These are phyloP conservation scores for Fusarium subtropicale DNA, from an alignment of 2,329 filamentous ascomycete genomes.

Conservation along the genomic window DNA sequence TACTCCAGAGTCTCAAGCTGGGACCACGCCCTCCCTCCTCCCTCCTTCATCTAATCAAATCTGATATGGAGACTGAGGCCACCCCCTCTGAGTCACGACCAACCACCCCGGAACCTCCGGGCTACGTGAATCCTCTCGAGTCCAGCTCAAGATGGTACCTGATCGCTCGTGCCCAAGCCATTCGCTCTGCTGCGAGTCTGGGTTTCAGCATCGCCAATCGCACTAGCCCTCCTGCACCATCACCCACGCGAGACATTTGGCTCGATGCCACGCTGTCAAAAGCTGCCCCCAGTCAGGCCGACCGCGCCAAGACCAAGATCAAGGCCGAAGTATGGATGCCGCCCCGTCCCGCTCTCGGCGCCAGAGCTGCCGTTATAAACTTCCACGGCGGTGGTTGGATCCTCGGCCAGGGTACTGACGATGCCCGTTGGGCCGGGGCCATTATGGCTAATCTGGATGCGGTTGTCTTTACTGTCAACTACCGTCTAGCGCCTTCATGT, in stretches of 20 bases:
- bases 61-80: slow-evolving; percentile 46
- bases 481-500: slow-evolving; percentile 73
- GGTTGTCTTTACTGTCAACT: slow-evolving; percentile 73
- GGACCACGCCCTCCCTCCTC: slow-evolving; percentile 22
- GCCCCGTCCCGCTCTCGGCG: slow-evolving; percentile 49
- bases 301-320: slow-evolving; percentile 52
- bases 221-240: slow-evolving; percentile 55
- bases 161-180: slow-evolving; percentile 56
- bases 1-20: slow-evolving; percentile 23
- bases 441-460: slow-evolving; percentile 65
- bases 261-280: slow-evolving; percentile 58
- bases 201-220: slow-evolving; percentile 59
- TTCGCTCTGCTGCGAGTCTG: slow-evolving; percentile 58
- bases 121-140: slow-evolving; percentile 60
- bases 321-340: slow-evolving; percentile 62
- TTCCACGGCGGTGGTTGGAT: slow-evolving; percentile 77
- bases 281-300: slow-evolving; percentile 49
- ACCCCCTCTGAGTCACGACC: slow-evolving; percentile 47
- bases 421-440: slow-evolving; percentile 69
- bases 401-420: slow-evolving; percentile 71
- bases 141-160: slow-evolving; percentile 58
- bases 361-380: slow-evolving; percentile 69
- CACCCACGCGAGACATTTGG: slow-evolving; percentile 55
- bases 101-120: slow-evolving; percentile 50
- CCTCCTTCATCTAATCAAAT: slow-evolving; percentile 11